phyloP scores from a whole-genome alignment of 192 early-diverging fungal species.

The Linnemannia hyalina region DNA sequence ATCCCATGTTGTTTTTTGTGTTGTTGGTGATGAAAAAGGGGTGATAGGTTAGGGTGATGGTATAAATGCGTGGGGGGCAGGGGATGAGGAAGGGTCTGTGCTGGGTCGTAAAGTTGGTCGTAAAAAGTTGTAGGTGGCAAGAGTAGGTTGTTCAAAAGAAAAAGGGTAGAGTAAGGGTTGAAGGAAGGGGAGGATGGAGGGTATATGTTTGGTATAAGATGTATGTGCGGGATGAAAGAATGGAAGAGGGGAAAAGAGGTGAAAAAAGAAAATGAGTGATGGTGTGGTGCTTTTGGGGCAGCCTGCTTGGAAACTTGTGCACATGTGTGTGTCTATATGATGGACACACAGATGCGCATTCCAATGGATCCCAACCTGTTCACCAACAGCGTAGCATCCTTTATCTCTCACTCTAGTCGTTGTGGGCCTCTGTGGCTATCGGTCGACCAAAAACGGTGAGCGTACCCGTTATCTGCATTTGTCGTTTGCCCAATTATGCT shows the following conservation, averaged over 20 bases:
- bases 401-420: too few species aligned
- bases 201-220: neutral
- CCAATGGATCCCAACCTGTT: neutral
- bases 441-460: too few species aligned
- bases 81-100: too few species aligned
- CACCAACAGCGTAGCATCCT: neutral
- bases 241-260: neutral
- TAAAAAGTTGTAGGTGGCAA: too few species aligned
- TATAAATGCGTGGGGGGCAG: too few species aligned
- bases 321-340: neutral
- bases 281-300: neutral
- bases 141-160: too few species aligned
- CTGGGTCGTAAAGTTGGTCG: too few species aligned
- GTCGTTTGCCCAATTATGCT: too few species aligned
- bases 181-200: neutral
- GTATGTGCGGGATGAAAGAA: neutral
- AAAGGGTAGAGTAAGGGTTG: neutral
- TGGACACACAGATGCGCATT: neutral
- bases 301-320: neutral
- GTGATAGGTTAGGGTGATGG: neutral
- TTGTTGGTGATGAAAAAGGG: neutral
- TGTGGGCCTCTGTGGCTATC: too few species aligned
- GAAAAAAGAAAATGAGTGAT: neutral
- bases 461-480: too few species aligned
- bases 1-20: constrained; percentile 22